Evolutionary conservation across 495 filamentous ascomycete genomes (phyloP), one percentile per base, ranked within the genome.

Genomic region (Talaromyces nanjingensis): DNA sequence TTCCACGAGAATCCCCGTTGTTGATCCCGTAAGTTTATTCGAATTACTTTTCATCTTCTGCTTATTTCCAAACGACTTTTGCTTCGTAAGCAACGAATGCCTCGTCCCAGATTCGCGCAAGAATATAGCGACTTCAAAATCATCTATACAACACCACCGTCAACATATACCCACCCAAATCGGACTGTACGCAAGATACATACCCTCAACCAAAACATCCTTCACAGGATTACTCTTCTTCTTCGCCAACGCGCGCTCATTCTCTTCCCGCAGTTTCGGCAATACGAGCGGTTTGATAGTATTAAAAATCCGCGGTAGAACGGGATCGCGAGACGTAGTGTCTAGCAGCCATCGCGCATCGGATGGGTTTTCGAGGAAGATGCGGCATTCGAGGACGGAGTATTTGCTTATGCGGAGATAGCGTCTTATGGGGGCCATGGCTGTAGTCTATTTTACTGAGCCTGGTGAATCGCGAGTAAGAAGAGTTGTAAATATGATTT

Each of bases 121-220:
- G 76, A 97, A 98, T 65, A 98, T 87, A 18, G 91, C 88, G 45
- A 96, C 90, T 71, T 97, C 92, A 69, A 97, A 98, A 59, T 96
- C 93, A 78, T 97, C 94, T 96, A 71, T 39, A 18, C 61, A 31
- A 20, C 57, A 24, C 64, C 31, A 34, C 65, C 9, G 60, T 42
- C 54, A 7, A 49, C 59, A 63, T 45, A 57, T 11, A 33, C 12
- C 42, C 76, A 54, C 7, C 29, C 29, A 31, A 47, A 52, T 9
- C 6, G 9, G 24, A 20, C 27, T 5, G 27, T 27, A 27, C 6
- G 22, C 25, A 63, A 29, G 45, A 54, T 42, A 42, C 20, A 24
- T 75, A 94, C 93, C 93, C 83, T 90, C 79, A 20, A 85, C 77
- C 56, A 97, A 86, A 1, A 93, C 89, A 84, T 97, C 93, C 75